A percentile compares a stretch with the other conserved stretches of the same genome.
Evolutionary conservation across 1,284 basidiomycete species (phyloP).

Genomic region (Ustilago sp.): DNA sequence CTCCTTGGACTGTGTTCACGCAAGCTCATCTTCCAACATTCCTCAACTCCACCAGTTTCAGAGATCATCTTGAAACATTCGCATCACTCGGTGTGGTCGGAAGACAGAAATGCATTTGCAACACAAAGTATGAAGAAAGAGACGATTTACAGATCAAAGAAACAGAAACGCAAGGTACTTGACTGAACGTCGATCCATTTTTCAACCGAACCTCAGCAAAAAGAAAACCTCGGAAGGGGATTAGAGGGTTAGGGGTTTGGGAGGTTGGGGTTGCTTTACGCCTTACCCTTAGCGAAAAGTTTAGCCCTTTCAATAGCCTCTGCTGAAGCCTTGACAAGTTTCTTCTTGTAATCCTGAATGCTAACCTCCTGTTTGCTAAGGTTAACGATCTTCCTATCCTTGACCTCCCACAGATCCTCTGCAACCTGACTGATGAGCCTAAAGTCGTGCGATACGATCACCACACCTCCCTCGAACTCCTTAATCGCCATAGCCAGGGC

Average conservation of each 20-base stretch:
- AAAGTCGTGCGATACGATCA: constrained; percentile 68
- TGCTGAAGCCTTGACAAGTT: constrained; percentile 61
- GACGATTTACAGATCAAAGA: constrained; percentile 17
- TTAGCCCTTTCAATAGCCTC: constrained; percentile 67
- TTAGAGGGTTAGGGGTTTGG: no score
- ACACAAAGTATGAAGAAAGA: neutral
- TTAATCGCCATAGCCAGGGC: constrained; percentile 94
- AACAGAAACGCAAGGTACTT: neutral
- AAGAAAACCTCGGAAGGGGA: no score
- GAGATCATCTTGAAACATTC: neutral
- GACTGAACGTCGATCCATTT: no score
- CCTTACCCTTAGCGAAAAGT: constrained; percentile 61
- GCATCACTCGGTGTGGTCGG: neutral
- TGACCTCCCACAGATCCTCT: constrained; percentile 99
- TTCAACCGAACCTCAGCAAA: no score
- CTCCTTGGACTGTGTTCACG: no score
- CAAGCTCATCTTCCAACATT: no score
- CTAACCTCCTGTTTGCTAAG: constrained; percentile 81
- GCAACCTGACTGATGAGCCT: constrained; percentile 63
- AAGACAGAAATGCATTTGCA: constrained; percentile 12
- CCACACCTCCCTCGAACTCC: constrained; percentile 96
- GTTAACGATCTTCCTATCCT: constrained; percentile 92
- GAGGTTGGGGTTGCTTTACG: constrained; percentile 8
- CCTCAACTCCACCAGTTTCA: no score
- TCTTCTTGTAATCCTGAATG: constrained; percentile 69